Percentiles rank a stretch among this genome's conserved stretches.
Evolutionary conservation across 306 rosid species (phyloP).

Genomic region (Corylus heterophylla): DNA sequence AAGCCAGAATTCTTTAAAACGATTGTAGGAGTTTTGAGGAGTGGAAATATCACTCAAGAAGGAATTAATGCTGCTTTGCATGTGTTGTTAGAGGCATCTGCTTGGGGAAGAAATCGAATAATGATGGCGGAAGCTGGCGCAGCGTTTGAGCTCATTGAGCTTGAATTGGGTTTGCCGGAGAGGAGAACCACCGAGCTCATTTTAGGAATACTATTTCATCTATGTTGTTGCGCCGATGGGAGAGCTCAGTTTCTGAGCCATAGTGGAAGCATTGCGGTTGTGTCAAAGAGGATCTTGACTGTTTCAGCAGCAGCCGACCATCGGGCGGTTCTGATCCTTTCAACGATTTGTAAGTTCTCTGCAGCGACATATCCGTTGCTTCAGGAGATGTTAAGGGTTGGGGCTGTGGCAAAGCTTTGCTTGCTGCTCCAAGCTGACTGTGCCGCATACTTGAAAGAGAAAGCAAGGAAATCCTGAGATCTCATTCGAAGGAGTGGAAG

Average conservation of each 20-base stretch:
- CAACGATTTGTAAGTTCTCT: constrained; percentile 41
- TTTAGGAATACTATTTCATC: constrained; percentile 40
- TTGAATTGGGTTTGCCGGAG: constrained; percentile 36
- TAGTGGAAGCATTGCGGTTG: constrained; percentile 44
- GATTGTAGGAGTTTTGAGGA: constrained; percentile 27
- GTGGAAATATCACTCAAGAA: constrained; percentile 35
- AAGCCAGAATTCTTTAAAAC: constrained; percentile 41
- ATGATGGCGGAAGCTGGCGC: constrained; percentile 46
- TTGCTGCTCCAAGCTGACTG: constrained; percentile 49
- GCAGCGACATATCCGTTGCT: constrained; percentile 40
- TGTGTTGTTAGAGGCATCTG: constrained; percentile 33
- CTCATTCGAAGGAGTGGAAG: constrained; percentile 56
- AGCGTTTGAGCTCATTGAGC: constrained; percentile 51
- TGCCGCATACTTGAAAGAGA: constrained; percentile 47
- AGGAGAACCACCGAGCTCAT: constrained; percentile 49
- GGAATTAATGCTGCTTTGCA: constrained; percentile 48
- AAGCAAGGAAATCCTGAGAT: constrained; percentile 47
- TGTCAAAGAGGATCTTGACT: constrained; percentile 46
- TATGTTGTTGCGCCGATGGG: constrained; percentile 67
- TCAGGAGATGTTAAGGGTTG: constrained; percentile 63
- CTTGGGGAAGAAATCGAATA: constrained; percentile 41
- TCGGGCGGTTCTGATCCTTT: constrained; percentile 48
- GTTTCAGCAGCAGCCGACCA: constrained; percentile 54
- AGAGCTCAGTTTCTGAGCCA: constrained; percentile 60
- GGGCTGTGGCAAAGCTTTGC: constrained; percentile 61